A percentile compares a stretch with the other conserved stretches of the same genome.
These are phyloP conservation scores for Torulaspora indica DNA, from an alignment of 805 yeast species.

Conservation along the genomic window DNA sequence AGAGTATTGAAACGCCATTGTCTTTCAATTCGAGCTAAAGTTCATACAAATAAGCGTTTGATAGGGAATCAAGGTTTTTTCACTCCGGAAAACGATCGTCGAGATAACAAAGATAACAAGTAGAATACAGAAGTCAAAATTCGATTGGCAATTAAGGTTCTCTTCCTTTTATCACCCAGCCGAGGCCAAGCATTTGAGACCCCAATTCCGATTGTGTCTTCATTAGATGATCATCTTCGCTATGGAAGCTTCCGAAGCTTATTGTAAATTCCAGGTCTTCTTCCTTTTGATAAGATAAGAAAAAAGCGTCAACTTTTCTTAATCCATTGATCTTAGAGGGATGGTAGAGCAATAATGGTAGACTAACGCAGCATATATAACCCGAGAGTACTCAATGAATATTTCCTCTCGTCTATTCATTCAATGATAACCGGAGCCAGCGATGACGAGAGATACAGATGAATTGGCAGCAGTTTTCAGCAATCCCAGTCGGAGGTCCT, in stretches of 20 bases:
- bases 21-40: too few relatives aligned
- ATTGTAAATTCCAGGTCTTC: not conserved
- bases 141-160: too few relatives aligned
- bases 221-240: too few relatives aligned
- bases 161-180: too few relatives aligned
- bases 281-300: constrained; percentile 2
- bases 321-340: not conserved
- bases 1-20: too few relatives aligned
- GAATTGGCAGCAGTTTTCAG: constrained; percentile 22
- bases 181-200: too few relatives aligned
- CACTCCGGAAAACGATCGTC: too few relatives aligned
- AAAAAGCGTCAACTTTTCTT: not conserved
- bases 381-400: not conserved
- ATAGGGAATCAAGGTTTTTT: too few relatives aligned
- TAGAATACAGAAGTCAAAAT: too few relatives aligned
- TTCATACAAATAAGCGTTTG: too few relatives aligned
- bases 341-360: not conserved
- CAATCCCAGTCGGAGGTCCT: constrained; percentile 7
- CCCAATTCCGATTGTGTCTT: too few relatives aligned
- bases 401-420: not conserved
- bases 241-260: not conserved
- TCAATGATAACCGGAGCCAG: not conserved
- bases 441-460: constrained; percentile 7
- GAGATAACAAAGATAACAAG: too few relatives aligned
- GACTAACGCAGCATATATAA: not conserved